Percentiles rank a stretch among this genome's conserved stretches.
These are phyloP conservation scores for Neltuma alba DNA, from an alignment of 306 rosid genomes.

Conservation along the genomic window DNA sequence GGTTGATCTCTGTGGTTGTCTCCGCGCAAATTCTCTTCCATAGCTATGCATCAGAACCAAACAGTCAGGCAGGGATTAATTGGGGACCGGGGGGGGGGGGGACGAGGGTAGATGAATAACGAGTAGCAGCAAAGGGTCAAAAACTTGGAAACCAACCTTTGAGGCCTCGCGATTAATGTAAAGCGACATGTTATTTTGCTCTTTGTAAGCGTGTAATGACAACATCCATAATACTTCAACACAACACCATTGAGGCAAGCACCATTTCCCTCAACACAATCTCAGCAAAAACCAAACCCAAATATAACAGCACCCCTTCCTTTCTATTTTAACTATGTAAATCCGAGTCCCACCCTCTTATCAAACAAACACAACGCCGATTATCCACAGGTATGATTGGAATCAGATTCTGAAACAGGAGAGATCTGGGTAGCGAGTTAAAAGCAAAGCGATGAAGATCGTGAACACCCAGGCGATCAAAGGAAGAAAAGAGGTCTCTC, in stretches of 20 bases:
- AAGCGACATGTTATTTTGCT: slow-evolving; percentile 66
- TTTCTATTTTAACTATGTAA: slow-evolving; percentile 20
- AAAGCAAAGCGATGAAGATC: slow-evolving; percentile 37
- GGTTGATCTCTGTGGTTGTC: slow-evolving; percentile 73
- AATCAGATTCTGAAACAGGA: slow-evolving; percentile 20
- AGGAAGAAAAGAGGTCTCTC: slow-evolving; percentile 30
- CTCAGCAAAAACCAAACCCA: slow-evolving; percentile 34
- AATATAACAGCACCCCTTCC: slow-evolving; percentile 27
- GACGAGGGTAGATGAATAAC: slow-evolving; percentile 2
- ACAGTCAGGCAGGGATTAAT: slow-evolving; percentile 35
- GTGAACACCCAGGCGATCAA: slow-evolving; percentile 41
- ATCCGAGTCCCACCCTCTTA: slow-evolving; percentile 25
- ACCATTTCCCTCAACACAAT: slow-evolving; percentile 49
- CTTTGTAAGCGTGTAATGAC: slow-evolving; percentile 44
- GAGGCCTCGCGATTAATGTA: slow-evolving; percentile 98
- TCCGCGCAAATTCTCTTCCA: slow-evolving; percentile 74
- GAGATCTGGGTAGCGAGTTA: slow-evolving; percentile 43
- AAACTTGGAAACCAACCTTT: slow-evolving; percentile 56
- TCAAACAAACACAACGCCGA: slow-evolving; percentile 6
- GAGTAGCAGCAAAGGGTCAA: background rate
- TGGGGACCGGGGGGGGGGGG: too few relatives aligned
- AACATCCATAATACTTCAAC: slow-evolving; percentile 89
- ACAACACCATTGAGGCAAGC: slow-evolving; percentile 57
- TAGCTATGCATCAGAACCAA: slow-evolving; percentile 51
- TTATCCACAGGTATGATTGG: slow-evolving; percentile 13